These are phyloP conservation scores for Aspergillus pseudoterreus DNA, from an alignment of 2,329 filamentous ascomycete species.

Conservation along the genomic window DNA sequence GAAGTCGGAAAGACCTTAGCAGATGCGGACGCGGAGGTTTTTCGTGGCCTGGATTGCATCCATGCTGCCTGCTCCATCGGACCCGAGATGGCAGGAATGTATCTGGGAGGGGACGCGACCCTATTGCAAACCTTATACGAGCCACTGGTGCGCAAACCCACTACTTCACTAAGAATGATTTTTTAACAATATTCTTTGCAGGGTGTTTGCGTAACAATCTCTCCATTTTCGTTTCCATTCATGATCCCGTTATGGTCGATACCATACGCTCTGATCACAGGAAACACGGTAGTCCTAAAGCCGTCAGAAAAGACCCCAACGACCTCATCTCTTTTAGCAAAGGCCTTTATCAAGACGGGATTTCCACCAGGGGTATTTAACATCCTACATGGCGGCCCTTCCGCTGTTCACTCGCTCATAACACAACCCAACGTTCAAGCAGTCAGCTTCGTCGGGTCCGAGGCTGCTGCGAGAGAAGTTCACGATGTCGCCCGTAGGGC, in stretches of 20 bases:
- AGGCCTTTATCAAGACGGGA: constrained; percentile 57
- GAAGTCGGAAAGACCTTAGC: constrained; percentile 24
- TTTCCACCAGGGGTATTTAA: constrained; percentile 63
- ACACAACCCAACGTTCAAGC: constrained; percentile 64
- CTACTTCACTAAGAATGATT: constrained; percentile 18
- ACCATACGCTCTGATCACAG: constrained; percentile 58
- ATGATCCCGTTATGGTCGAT: constrained; percentile 65
- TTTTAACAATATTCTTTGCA: not conserved
- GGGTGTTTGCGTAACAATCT: constrained; percentile 57
- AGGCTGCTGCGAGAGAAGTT: constrained; percentile 64
- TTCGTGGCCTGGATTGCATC: constrained; percentile 24
- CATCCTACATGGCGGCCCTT: constrained; percentile 60
- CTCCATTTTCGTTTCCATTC: constrained; percentile 53
- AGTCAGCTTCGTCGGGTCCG: constrained; percentile 62
- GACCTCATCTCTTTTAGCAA: constrained; percentile 59
- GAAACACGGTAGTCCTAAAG: constrained; percentile 60
- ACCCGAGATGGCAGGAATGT: constrained; percentile 24
- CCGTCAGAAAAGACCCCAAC: constrained; percentile 62
- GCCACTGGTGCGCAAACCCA: constrained; percentile 13
- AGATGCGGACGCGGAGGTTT: constrained; percentile 24
- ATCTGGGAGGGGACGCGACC: constrained; percentile 17
- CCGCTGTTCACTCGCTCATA: constrained; percentile 63
- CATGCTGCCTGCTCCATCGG: constrained; percentile 23
- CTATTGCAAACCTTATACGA: constrained; percentile 20
- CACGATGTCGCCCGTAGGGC: constrained; percentile 58